These are phyloP conservation scores for Eimeria sp. DNA, from an alignment of 169 alveolate species.

Conservation along the genomic window DNA sequence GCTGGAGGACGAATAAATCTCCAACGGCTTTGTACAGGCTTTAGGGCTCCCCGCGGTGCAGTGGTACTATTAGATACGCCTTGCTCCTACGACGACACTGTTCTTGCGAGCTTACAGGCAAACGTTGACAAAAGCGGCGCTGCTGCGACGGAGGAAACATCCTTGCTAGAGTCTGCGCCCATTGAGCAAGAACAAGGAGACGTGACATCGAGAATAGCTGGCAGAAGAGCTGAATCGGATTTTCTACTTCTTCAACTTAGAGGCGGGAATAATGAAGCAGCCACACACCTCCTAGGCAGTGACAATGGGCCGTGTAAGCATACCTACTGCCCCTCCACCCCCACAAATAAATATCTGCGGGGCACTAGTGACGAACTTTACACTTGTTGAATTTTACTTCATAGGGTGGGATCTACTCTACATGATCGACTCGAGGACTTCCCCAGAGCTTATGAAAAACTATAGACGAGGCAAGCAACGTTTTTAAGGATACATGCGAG, in stretches of 20 bases:
- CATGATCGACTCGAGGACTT: slow-evolving; percentile 49
- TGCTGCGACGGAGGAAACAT: not conserved
- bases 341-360: not conserved
- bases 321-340: not conserved
- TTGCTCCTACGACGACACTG: slow-evolving; percentile 39
- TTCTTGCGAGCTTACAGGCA: slow-evolving; percentile 45
- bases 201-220: not conserved
- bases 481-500: not conserved
- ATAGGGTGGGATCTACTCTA: slow-evolving; percentile 57
- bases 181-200: not conserved
- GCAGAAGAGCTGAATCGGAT: not conserved
- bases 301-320: slow-evolving; percentile 43
- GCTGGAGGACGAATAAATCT: slow-evolving; percentile 42
- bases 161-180: slow-evolving; percentile 26
- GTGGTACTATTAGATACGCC: not conserved
- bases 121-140: not conserved
- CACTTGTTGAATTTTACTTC: not conserved
- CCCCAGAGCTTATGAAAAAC: not conserved
- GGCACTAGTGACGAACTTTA: not conserved
- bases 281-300: slow-evolving; percentile 24
- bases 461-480: slow-evolving; percentile 23
- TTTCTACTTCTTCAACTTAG: not conserved
- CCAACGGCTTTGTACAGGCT: slow-evolving; percentile 45
- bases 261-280: slow-evolving; percentile 27
- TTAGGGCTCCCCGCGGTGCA: not conserved